Evolutionary conservation across 2,329 filamentous ascomycete genomes (phyloP).

Genomic region (Diplodia corticola): DNA sequence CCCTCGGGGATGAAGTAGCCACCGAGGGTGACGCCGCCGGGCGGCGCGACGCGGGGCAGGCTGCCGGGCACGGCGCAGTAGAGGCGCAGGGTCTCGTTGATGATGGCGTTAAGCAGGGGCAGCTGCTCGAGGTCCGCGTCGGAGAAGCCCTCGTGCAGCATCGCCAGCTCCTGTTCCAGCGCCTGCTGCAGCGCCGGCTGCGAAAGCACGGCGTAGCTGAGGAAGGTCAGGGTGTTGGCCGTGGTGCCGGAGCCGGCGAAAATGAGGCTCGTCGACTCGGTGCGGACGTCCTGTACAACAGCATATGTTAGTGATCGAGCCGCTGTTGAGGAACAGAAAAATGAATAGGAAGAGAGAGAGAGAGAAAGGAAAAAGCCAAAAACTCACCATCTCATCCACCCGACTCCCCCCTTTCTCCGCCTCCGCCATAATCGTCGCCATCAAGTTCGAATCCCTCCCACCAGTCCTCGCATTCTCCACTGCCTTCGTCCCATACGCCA

Average conservation of each 20-base stretch:
- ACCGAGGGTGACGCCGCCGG: conserved; percentile 35
- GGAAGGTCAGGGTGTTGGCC: conserved; percentile 1
- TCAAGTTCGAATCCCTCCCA: conserved; percentile 28
- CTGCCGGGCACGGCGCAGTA: conserved; percentile 39
- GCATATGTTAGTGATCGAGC: not conserved
- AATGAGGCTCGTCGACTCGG: not conserved
- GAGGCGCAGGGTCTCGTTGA: conserved; percentile 41
- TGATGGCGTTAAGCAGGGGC: conserved; percentile 38
- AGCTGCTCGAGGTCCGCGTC: conserved; percentile 34
- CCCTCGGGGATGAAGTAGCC: conserved; percentile 40
- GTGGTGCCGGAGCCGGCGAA: conserved; percentile 11
- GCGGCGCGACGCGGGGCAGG: conserved; percentile 39
- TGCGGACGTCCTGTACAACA: not conserved
- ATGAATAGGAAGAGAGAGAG: no score
- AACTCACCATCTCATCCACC: conserved; percentile 1
- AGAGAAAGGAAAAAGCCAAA: no score
- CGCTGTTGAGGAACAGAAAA: no score
- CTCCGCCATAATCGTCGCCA: conserved; percentile 31
- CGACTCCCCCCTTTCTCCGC: conserved; percentile 10
- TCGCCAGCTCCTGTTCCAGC: conserved; percentile 31
- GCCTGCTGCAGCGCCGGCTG: conserved; percentile 29
- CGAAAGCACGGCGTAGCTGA: conserved; percentile 22
- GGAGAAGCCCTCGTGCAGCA: conserved; percentile 26
- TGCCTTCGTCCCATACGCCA: conserved; percentile 29
- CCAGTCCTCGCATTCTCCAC: conserved; percentile 23